Percentiles rank a stretch among this genome's conserved stretches.
Conservation (phyloP, 202 grass and related monocot genomes). For the Setaria viridis region DNA sequence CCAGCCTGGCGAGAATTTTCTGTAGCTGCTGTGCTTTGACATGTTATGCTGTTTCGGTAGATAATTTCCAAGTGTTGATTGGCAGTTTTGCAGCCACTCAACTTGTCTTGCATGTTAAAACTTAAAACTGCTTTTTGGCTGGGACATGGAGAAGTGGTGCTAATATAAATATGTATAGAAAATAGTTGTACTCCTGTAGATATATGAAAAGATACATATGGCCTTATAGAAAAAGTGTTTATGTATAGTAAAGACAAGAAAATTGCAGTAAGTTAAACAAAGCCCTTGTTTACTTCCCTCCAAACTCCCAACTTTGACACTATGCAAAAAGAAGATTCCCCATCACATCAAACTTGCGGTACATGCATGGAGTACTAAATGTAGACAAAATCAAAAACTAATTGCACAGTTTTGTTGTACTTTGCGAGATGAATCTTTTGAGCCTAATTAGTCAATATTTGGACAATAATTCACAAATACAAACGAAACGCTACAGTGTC, state of each 20-base stretch:
- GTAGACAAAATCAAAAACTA: too few species aligned
- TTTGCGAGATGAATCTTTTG: too few species aligned
- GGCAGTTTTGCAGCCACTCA: conserved; percentile 13
- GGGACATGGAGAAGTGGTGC: not conserved
- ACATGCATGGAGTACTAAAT: too few species aligned
- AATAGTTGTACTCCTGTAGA: not conserved
- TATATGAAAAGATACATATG: not conserved
- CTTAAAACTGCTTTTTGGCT: not conserved
- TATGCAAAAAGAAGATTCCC: too few species aligned
- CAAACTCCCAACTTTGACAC: too few species aligned
- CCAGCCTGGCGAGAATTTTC: conserved; percentile 12
- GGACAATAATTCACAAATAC: too few species aligned
- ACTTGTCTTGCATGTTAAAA: not conserved
- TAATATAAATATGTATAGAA: not conserved
- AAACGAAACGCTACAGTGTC: too few species aligned
- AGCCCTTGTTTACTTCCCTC: too few species aligned
- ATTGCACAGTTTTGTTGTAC: too few species aligned
- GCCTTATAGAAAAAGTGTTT: not conserved
- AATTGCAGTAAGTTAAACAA: not conserved
- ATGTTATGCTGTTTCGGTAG: conserved; percentile 15
- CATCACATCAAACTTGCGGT: too few species aligned
- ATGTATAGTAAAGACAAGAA: not conserved
- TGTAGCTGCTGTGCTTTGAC: conserved; percentile 31
- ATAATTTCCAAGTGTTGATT: conserved; percentile 6
- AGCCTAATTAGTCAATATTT: too few species aligned